Evolutionary conservation across 148 eudicot species (phyloP), one percentile per base, ranked within the genome.

Genomic region (Rhododendron williamsianum): DNA sequence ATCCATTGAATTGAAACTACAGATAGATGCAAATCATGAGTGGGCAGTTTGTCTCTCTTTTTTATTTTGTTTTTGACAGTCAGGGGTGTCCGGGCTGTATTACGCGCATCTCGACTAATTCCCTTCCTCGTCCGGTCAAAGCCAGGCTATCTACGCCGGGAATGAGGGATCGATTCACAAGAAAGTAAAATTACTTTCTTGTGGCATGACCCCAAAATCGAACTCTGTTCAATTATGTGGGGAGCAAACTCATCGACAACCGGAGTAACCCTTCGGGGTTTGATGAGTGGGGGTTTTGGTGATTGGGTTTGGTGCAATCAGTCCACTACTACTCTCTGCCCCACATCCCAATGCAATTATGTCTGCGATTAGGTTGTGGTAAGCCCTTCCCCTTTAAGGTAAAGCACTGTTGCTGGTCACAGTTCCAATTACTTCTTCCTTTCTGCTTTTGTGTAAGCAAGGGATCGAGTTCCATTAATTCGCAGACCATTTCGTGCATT

Each of bases 261-360:
- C 60, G 1, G 6, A 54, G 16, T 16, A 4, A 54, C 60, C 58
- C 19, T 54, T 54, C 30, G 4, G 60, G 19, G 7, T 4, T 16
- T 54, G 58, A 54, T 54, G 60, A 16, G 19, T 54, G 60, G 60
- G 60, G 6, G 21, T 16, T 54, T 54, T 16, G 54, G 52, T 78
- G 48, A 54, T 45, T 78, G 81, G 19, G 81, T 78, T 78, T 78
- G 81, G 81, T 78, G 54, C 51, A 21, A 43, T 21, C 51, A 78
- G 25, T 45, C 8, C 9, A 33, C 6, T 38, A 18, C 49, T 18
- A 15, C 21, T 16, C 60, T 16, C 21, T 0, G 6, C 60, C 60
- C 49, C 33, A n/a, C 81, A 38, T 74, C 45, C 48, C 45, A 36
- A 74, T 74, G 78, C 23, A 74, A 74, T 74, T 74, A 35, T 2